These are phyloP conservation scores for Talaromyces sp. DNA, from an alignment of 2,329 filamentous ascomycete genomes.

Conservation along the genomic window DNA sequence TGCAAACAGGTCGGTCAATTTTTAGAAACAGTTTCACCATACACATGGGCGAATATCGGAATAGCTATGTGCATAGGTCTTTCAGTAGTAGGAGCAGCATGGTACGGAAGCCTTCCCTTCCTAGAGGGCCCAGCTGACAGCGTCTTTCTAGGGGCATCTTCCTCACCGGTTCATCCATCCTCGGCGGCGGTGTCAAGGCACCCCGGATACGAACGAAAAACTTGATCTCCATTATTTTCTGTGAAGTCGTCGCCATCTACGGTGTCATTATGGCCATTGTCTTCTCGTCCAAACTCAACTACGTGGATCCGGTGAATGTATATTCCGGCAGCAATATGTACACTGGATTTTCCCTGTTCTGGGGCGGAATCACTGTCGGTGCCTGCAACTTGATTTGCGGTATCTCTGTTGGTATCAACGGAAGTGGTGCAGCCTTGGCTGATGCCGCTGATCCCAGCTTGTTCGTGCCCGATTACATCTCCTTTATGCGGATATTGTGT, in stretches of 20 bases:
- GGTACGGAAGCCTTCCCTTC: slow-evolving; percentile 55
- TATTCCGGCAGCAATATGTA: slow-evolving; percentile 81
- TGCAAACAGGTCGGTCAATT: slow-evolving; percentile 75
- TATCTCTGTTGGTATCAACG: slow-evolving; percentile 96
- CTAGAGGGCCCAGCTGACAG: not conserved
- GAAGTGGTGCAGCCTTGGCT: slow-evolving; percentile 89
- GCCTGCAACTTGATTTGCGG: slow-evolving; percentile 95
- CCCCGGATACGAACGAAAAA: slow-evolving; percentile 99
- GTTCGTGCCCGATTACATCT: slow-evolving; percentile 52
- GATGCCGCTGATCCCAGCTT: slow-evolving; percentile 89
- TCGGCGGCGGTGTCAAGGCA: slow-evolving; percentile 93
- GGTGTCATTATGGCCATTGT: slow-evolving; percentile 99
- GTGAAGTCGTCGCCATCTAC: slow-evolving; percentile 99
- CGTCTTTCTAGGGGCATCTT: slow-evolving; percentile 79
- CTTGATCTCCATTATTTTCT: slow-evolving; percentile 99
- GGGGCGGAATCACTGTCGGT: slow-evolving; percentile 90
- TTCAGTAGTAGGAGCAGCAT: slow-evolving; percentile 95
- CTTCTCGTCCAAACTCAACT: slow-evolving; percentile 82
- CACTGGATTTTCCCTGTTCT: slow-evolving; percentile 93
- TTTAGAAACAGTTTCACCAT: slow-evolving; percentile 89
- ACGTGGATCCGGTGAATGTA: slow-evolving; percentile 61
- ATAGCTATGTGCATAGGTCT: slow-evolving; percentile 93
- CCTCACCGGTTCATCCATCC: slow-evolving; percentile 94
- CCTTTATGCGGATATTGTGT: slow-evolving; percentile 9
- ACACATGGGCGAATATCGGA: slow-evolving; percentile 85